phyloP scores from a whole-genome alignment of 2,329 filamentous ascomycete genomes.

The Aspergillus puulaauensis region DNA sequence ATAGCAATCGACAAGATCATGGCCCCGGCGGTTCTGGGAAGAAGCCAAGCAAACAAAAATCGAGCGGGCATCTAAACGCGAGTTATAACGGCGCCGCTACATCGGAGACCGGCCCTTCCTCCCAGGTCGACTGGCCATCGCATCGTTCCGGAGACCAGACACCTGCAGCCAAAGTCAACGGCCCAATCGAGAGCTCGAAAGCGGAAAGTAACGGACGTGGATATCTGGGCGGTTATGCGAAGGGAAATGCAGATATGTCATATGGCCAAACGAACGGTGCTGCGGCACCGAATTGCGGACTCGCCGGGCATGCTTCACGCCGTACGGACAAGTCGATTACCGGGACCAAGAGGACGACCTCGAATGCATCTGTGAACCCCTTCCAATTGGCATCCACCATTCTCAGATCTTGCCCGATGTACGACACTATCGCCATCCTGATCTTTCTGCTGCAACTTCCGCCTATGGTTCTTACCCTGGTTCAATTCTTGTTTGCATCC shows the following conservation, averaged over 20 bases:
- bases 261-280: constrained; percentile 34
- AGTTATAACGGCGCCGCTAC: constrained; percentile 45
- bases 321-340: constrained; percentile 31
- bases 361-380: constrained; percentile 61
- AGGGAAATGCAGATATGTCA: constrained; percentile 34
- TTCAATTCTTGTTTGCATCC: constrained; percentile 89
- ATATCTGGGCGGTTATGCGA: constrained; percentile 37
- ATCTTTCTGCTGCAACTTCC: constrained; percentile 93
- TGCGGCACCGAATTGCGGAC: constrained; percentile 30
- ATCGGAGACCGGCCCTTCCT: constrained; percentile 34
- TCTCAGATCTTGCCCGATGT: constrained; percentile 82
- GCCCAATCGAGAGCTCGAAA: constrained; percentile 30
- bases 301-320: constrained; percentile 28
- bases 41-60: constrained; percentile 61
- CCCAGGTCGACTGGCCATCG: constrained; percentile 41
- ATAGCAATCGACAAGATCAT: constrained; percentile 81
- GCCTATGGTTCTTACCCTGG: constrained; percentile 79
- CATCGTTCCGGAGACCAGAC: constrained; percentile 40
- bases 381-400: constrained; percentile 81
- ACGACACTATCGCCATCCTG: constrained; percentile 93
- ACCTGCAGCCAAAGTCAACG: constrained; percentile 29
- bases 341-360: constrained; percentile 33
- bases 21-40: constrained; percentile 77
- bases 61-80: constrained; percentile 56
- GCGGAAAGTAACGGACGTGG: constrained; percentile 35